Conservation (phyloP, 2,329 filamentous ascomycete species). For the Fusarium austroafricanum region DNA sequence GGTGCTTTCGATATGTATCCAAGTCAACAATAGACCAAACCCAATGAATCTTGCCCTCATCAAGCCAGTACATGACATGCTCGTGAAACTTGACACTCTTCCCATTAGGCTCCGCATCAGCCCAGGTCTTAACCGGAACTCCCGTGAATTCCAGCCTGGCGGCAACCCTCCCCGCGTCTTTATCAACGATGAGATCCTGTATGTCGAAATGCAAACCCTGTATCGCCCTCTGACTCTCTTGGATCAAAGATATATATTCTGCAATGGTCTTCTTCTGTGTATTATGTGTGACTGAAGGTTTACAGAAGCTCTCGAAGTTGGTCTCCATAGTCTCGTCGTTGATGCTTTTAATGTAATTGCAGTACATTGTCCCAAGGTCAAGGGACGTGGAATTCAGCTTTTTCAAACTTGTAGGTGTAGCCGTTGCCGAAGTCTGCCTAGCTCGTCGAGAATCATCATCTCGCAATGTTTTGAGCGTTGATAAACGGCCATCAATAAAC, state of each 20-base stretch:
- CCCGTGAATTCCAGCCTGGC: slow-evolving; percentile 29
- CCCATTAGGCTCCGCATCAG: neutral
- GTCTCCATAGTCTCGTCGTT: slow-evolving; percentile 21
- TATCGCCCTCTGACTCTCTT: slow-evolving; percentile 16
- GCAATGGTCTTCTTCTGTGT: neutral
- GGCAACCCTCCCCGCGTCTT: neutral
- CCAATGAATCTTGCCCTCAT: slow-evolving; percentile 10
- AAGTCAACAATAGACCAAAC: slow-evolving; percentile 36
- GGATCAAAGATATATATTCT: slow-evolving; percentile 25
- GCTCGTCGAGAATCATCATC: neutral
- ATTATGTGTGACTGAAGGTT: slow-evolving; percentile 7
- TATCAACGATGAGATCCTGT: slow-evolving; percentile 9
- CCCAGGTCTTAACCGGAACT: neutral
- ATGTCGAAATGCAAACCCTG: slow-evolving; percentile 11
- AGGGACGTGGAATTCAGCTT: neutral
- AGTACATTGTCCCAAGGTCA: slow-evolving; percentile 3
- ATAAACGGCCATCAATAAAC: slow-evolving; percentile 13
- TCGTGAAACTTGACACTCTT: slow-evolving; percentile 28
- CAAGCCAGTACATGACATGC: slow-evolving; percentile 38
- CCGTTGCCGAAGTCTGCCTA: neutral
- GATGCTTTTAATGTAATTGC: slow-evolving; percentile 22
- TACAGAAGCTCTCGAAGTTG: slow-evolving; percentile 1
- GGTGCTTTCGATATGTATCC: slow-evolving; percentile 10
- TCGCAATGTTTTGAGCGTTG: neutral
- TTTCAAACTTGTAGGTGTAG: neutral